Evolutionary conservation across 306 rosid genomes (phyloP).

Genomic region (Quercus engelmannii): DNA sequence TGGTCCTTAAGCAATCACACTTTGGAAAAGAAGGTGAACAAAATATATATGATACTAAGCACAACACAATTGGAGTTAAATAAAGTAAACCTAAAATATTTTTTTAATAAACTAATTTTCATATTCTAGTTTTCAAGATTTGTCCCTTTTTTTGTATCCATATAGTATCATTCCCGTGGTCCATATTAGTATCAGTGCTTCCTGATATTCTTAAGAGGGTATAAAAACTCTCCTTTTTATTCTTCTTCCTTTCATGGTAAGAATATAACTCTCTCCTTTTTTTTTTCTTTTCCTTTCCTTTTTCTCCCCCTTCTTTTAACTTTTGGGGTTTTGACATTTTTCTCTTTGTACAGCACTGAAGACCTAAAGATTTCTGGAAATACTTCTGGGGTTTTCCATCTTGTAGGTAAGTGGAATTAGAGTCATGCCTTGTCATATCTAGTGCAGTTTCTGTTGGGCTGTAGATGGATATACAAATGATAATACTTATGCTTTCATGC

Average conservation of each 20-base stretch:
- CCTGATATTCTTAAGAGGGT: not conserved
- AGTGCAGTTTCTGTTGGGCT: conserved; percentile 11
- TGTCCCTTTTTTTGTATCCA: too few species aligned
- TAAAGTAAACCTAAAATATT: too few species aligned
- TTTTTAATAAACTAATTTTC: too few species aligned
- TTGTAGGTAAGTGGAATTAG: conserved; percentile 54
- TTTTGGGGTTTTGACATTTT: conserved; percentile 4
- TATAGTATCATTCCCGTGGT: too few species aligned
- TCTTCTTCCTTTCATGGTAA: too few species aligned
- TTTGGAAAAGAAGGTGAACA: too few species aligned
- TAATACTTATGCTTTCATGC: conserved; percentile 18
- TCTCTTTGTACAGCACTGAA: conserved; percentile 41
- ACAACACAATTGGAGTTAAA: too few species aligned
- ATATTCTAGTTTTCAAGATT: too few species aligned
- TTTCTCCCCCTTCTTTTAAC: not conserved
- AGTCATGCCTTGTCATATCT: not conserved
- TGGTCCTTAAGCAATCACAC: too few species aligned
- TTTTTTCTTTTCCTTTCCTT: not conserved
- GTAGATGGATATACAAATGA: conserved; percentile 2
- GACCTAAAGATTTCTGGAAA: conserved; percentile 44
- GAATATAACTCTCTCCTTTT: too few species aligned
- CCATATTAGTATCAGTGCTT: too few species aligned
- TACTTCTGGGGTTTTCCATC: conserved; percentile 68
- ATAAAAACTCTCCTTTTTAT: not conserved
- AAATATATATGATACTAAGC: too few species aligned